Percentiles rank a stretch among this genome's conserved stretches.
Conservation (phyloP, 331 rosid genomes). For the Arachis monticola region DNA sequence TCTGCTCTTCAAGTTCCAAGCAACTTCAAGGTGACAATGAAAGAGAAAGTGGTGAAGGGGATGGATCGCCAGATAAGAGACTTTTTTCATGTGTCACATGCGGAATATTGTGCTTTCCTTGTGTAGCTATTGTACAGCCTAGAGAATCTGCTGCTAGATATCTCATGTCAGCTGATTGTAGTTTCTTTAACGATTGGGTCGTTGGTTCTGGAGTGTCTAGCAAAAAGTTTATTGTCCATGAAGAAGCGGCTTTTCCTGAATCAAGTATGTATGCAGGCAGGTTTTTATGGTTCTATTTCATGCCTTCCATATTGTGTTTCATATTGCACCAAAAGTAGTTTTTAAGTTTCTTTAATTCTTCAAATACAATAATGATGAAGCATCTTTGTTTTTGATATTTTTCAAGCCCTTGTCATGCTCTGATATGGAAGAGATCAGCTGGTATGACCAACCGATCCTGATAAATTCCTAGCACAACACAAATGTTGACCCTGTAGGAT, state of each 20-base stretch:
- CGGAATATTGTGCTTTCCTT: constrained; percentile 88
- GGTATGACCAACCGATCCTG: constrained; percentile 22
- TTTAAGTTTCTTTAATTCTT: constrained; percentile 25
- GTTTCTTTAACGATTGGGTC: constrained; percentile 80
- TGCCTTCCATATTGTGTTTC: constrained; percentile 29
- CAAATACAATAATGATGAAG: constrained; percentile 29
- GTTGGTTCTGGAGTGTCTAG: constrained; percentile 67
- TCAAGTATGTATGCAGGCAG: constrained; percentile 58
- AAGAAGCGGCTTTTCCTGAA: constrained; percentile 47
- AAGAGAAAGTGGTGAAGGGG: constrained; percentile 49
- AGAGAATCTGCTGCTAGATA: constrained; percentile 80
- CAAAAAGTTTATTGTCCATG: constrained; percentile 46
- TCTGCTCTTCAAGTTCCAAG: constrained; percentile 53
- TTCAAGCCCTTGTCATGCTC: constrained; percentile 3
- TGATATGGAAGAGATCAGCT: constrained; percentile 19
- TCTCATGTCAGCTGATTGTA: constrained; percentile 87
- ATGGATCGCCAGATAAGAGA: constrained; percentile 82
- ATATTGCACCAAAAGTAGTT: constrained; percentile 14
- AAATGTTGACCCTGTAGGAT: constrained; percentile 3
- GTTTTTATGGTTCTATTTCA: constrained; percentile 41
- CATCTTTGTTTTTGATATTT: constrained; percentile 26
- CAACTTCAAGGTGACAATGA: constrained; percentile 43
- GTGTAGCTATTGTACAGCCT: constrained; percentile 89
- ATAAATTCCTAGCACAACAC: constrained; percentile 9
- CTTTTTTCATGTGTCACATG: constrained; percentile 92